These are phyloP conservation scores for Cardamine resedifolia DNA, from an alignment of 345 rosid genomes.

Conservation along the genomic window DNA sequence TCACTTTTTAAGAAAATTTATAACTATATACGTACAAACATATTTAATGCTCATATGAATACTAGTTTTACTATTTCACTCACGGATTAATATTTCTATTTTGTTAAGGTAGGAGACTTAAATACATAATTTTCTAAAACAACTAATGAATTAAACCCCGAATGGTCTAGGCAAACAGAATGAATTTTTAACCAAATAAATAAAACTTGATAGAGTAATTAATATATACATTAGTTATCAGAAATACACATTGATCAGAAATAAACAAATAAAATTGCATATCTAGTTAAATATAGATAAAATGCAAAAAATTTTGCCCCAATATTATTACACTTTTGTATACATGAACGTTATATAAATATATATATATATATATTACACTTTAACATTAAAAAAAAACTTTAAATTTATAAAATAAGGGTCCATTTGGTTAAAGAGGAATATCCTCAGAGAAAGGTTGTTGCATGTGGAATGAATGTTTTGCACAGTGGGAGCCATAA, in stretches of 20 bases:
- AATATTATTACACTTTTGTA: background rate
- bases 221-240: background rate
- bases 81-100: constrained; percentile 25
- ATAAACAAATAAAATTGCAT: background rate
- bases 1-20: constrained; percentile 6
- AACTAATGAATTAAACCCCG: background rate
- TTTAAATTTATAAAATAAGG: background rate
- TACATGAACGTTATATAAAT: background rate
- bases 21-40: constrained; percentile 5
- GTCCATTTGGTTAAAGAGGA: constrained; percentile 18
- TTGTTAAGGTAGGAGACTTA: constrained; percentile 18
- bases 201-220: background rate
- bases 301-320: background rate
- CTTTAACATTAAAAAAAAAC: too few species aligned
- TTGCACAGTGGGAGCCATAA: constrained; percentile 38
- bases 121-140: background rate
- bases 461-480: constrained; percentile 38
- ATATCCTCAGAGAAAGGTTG: constrained; percentile 23
- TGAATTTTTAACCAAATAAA: constrained; percentile 5
- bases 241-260: too few species aligned
- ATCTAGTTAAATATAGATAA: background rate
- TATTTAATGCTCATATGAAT: constrained; percentile 21
- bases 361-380: too few species aligned
- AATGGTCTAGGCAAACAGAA: constrained; percentile 3
- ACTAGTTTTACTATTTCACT: constrained; percentile 5